Evolutionary conservation across 2,329 filamentous ascomycete species (phyloP), one percentile per base, ranked within the genome.

Genomic region (Didymella exigua): DNA sequence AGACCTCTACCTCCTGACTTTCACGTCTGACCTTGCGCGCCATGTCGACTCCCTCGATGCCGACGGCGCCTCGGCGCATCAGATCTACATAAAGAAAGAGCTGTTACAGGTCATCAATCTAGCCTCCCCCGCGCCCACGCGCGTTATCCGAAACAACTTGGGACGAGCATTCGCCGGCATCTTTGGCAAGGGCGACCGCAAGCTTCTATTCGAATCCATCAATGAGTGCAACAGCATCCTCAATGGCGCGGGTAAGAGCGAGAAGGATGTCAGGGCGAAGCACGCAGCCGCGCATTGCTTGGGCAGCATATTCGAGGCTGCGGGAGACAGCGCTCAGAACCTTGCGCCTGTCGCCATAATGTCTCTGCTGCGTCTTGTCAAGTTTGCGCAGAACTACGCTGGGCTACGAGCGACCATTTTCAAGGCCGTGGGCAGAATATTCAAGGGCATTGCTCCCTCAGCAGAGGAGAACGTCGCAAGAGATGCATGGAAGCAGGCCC

Each of bases 81-180:
- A 99, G 76, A 87, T 92, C 67, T 90, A 91, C 73, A 83, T 99
- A 67, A 97, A 97, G 78, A 93, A 90, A 74, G 92, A 98, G 81
- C 84, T 97, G 63, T 90, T 98, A 75, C 91, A 96, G 77, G 89
- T 99, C 73, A 84, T 99, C 74, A 92, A 88, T 68, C 85, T 99
- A 33, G 74, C 86, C 43, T 84, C 91, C 34, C 93, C 93, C 51
- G 84, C 89, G 42, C 91, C 93, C 31, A 93, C 91, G 36, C 86
- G 95, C 72, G 89, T 96, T 34, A 89, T 97, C 71, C 86, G 95
- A 66, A 95, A 93, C 77, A 96, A 93, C 72, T 75, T 98, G 30
- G 93, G 92, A 42, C 85, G 86, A 75, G 93, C 91, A 66, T 88
- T 97, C 62, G 88, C 88, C 36, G 87, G 89, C 67, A 87, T 98